Base-by-base conservation (phyloP, 106 monocot species). In the Posidonia australis region DNA sequence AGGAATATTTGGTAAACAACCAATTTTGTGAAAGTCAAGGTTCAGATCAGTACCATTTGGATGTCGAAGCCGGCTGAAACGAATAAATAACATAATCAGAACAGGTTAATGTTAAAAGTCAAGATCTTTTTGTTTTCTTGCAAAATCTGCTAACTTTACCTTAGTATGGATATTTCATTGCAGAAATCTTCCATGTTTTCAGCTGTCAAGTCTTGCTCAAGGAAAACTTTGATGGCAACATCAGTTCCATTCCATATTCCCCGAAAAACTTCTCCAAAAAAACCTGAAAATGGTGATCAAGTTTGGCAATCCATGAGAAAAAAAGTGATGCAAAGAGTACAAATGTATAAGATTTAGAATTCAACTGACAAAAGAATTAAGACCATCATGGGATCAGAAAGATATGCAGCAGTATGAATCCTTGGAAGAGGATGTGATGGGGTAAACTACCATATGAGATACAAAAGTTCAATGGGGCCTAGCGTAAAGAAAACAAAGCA, bases 201-300 rank as follows among this genome's bases (percentile, higher is more conserved):
- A 25, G 80, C 44, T 12, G 92, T 93, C 73, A 93, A 67, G 70
- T 92, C 92, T 77, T 92, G 92, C 67, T 92, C 92, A 26, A 88
- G 67, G 53, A 92, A 85, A 32, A 85, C 77, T 79, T 92, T 92
- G 68, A 92, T 88, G 54, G 92, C 92, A 56, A 92, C 88, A 79
- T 92, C 92, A 54, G 92, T 92, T 25, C 92, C 92, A 70, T 88
- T 88, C 92, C 92, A 92, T 61, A 79, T 85, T 19, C 92, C 92
- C 16, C 85, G 80, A 46, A 92, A 92, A 60, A 92, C 92, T 77
- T 92, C 92, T 69, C 92, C 92, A 81, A 88, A 92, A 66, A 88
- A 92, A 19, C 92, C 92, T 92, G 43, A 17, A 72, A 17, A 52
- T 29, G 16, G n/a, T n/a, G n/a, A n/a, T n/a, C n/a, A n/a, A n/a